These are phyloP conservation scores for Mycogone perniciosa DNA, from an alignment of 2,329 filamentous ascomycete species.

Conservation along the genomic window DNA sequence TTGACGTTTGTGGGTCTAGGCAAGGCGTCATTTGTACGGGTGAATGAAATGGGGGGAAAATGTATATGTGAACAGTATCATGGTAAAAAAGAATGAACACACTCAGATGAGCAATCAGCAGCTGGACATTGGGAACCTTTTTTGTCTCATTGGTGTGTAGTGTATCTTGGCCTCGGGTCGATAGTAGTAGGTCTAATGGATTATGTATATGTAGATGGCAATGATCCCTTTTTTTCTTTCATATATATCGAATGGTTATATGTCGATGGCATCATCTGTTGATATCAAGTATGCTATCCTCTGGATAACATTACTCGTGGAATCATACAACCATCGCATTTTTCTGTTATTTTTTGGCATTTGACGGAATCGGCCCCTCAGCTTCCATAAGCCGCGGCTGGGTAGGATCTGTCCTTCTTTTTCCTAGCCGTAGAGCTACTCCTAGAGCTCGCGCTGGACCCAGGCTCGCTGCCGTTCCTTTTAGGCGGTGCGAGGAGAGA, in stretches of 20 bases:
- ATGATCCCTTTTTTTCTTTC: too few species aligned
- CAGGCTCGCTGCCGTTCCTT: constrained; percentile 24
- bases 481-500: constrained; percentile 24
- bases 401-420: constrained; percentile 56
- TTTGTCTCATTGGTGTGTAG: too few species aligned
- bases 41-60: background rate
- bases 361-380: constrained; percentile 15
- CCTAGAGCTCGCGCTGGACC: constrained; percentile 44
- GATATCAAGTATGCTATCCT: background rate
- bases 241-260: too few species aligned
- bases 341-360: constrained; percentile 1
- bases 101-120: too few species aligned
- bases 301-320: background rate
- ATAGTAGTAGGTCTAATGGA: too few species aligned
- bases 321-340: constrained; percentile 6
- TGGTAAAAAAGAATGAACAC: too few species aligned
- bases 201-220: too few species aligned
- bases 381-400: constrained; percentile 53
- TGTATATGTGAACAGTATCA: constrained; percentile 6
- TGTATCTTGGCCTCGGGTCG: too few species aligned
- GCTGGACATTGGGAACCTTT: too few species aligned
- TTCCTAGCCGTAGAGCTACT: constrained; percentile 49
- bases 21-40: constrained; percentile 11
- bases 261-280: background rate
- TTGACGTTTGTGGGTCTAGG: constrained; percentile 1